Evolutionary conservation across 805 yeast genomes (phyloP).

Genomic region (Saturnispora diversa): DNA sequence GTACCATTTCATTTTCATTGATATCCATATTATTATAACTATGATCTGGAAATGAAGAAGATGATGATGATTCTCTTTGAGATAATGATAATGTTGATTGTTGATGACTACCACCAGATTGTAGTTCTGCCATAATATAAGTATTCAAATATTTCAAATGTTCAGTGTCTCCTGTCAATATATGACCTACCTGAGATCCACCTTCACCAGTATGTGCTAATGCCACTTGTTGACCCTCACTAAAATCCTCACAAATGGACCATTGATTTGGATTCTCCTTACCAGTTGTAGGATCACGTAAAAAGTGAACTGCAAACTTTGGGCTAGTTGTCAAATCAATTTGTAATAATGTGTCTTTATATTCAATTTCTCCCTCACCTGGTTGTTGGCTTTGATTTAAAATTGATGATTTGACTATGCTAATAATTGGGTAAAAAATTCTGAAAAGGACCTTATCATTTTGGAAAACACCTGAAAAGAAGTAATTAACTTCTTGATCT

Average conservation of each 20-base stretch:
- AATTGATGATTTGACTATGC: conserved; percentile 53
- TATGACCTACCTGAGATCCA: conserved; percentile 60
- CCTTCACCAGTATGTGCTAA: conserved; percentile 52
- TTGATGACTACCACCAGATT: not conserved
- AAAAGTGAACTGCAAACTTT: conserved; percentile 69
- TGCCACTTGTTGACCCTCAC: conserved; percentile 75
- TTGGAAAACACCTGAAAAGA: conserved; percentile 66
- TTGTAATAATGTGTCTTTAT: conserved; percentile 35
- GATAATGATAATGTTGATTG: conserved; percentile 6
- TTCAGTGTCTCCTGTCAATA: conserved; percentile 46
- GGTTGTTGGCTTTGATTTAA: conserved; percentile 32
- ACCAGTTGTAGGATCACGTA: conserved; percentile 39
- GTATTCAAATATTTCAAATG: conserved; percentile 29
- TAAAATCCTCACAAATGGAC: conserved; percentile 78
- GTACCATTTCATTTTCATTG: conserved; percentile 1
- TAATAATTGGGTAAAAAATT: conserved; percentile 59
- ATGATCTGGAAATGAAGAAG: not conserved
- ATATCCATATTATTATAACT: not conserved
- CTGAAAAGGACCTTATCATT: conserved; percentile 61
- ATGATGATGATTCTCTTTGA: conserved; percentile 7
- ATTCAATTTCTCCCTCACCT: conserved; percentile 18
- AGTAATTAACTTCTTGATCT: conserved; percentile 67
- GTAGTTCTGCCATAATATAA: conserved; percentile 21
- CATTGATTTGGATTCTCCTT: conserved; percentile 53
- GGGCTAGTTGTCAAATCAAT: conserved; percentile 46